Conservation (phyloP, 371 early-diverging fungal species). For the Mucor indicus region DNA sequence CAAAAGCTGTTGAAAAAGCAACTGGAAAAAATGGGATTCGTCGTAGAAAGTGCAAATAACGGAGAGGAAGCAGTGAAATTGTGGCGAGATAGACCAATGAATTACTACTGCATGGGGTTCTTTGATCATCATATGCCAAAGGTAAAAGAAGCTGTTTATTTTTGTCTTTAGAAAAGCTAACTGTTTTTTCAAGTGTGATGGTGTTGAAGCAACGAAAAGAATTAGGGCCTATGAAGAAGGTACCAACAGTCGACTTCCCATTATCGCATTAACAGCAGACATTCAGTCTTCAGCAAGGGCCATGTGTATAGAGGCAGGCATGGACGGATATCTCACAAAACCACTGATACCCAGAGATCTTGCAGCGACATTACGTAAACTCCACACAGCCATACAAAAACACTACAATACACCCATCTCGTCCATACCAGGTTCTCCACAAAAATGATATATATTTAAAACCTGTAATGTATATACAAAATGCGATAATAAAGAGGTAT, state of each 20-base stretch:
- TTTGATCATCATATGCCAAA: slow-evolving; percentile 55
- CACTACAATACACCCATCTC: slow-evolving; percentile 21
- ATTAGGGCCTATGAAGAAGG: slow-evolving; percentile 26
- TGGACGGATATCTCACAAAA: slow-evolving; percentile 64
- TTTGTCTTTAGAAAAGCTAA: too few relatives aligned
- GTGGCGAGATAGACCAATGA: slow-evolving; percentile 27
- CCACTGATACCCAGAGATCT: slow-evolving; percentile 47
- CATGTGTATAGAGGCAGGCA: slow-evolving; percentile 49
- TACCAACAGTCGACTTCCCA: slow-evolving; percentile 40
- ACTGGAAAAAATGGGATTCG: slow-evolving; percentile 44
- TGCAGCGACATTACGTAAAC: slow-evolving; percentile 24
- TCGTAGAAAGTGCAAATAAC: slow-evolving; percentile 46
- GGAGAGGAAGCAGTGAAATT: slow-evolving; percentile 44
- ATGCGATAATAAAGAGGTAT: too few relatives aligned
- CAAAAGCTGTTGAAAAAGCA: slow-evolving; percentile 43
- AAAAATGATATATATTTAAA: too few relatives aligned
- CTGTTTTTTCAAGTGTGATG: slow-evolving; percentile 36
- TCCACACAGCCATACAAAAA: slow-evolving; percentile 19
- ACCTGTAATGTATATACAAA: neutral
- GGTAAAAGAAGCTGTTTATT: slow-evolving; percentile 8
- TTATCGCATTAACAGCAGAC: slow-evolving; percentile 59
- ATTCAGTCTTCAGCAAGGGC: slow-evolving; percentile 50
- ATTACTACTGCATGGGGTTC: slow-evolving; percentile 41
- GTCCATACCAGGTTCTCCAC: slow-evolving; percentile 15
- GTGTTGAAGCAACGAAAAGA: slow-evolving; percentile 53